A percentile compares a stretch with the other conserved stretches of the same genome.
These are phyloP conservation scores for Monosporozyma yasuniensis DNA, from an alignment of 805 yeast species.

Conservation along the genomic window DNA sequence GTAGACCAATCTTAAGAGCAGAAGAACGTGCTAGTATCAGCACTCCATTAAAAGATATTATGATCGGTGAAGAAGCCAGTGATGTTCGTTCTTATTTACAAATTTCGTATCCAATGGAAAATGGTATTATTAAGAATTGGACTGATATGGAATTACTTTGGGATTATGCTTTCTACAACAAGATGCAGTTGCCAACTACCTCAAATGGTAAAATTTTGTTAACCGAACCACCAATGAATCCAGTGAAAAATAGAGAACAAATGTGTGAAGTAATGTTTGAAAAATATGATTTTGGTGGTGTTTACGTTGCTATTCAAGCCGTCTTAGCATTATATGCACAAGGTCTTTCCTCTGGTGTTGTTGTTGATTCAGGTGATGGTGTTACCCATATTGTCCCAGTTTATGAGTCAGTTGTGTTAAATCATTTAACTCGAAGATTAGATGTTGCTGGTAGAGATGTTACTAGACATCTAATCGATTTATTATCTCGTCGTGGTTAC, in stretches of 20 bases:
- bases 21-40: slow-evolving; percentile 67
- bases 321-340: slow-evolving; percentile 97
- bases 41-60: slow-evolving; percentile 81
- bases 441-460: slow-evolving; percentile 99
- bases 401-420: slow-evolving; percentile 92
- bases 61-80: slow-evolving; percentile 96
- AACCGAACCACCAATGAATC: slow-evolving; percentile 98
- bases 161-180: slow-evolving; percentile 94
- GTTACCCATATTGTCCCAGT: slow-evolving; percentile 98
- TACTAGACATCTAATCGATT: slow-evolving; percentile 87
- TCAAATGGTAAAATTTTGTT: slow-evolving; percentile 72
- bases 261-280: slow-evolving; percentile 96
- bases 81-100: slow-evolving; percentile 84
- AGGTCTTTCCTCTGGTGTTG: slow-evolving; percentile 94
- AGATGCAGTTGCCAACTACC: slow-evolving; percentile 70
- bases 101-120: slow-evolving; percentile 97
- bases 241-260: slow-evolving; percentile 77
- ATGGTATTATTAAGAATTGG: slow-evolving; percentile 96
- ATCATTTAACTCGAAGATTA: slow-evolving; percentile 82
- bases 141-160: slow-evolving; percentile 97
- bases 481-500: slow-evolving; percentile 89
- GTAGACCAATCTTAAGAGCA: slow-evolving; percentile 93
- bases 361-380: slow-evolving; percentile 90
- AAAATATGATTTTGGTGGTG: slow-evolving; percentile 85
- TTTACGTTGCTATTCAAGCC: slow-evolving; percentile 93